Evolutionary conservation across 257 asterid species (phyloP).

Genomic region (Ilex asprella): DNA sequence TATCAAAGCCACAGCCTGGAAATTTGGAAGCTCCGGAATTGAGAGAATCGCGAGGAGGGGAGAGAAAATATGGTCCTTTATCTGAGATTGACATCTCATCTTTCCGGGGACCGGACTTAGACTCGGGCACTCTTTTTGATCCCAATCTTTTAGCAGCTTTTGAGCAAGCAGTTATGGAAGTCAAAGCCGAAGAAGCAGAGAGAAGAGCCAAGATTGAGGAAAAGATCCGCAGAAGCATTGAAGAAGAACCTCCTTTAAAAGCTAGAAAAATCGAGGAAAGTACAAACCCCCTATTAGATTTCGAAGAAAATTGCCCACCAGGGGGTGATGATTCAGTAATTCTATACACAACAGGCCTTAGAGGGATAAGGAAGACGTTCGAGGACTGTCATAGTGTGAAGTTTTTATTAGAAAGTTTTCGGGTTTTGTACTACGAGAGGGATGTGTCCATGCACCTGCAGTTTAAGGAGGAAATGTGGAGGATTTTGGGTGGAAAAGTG

Average conservation of each 20-base stretch:
- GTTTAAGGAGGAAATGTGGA: slow-evolving; percentile 75
- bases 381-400: slow-evolving; percentile 70
- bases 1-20: slow-evolving; percentile 22
- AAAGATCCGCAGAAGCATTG: slow-evolving; percentile 15
- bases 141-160: slow-evolving; percentile 66
- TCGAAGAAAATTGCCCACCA: slow-evolving; percentile 69
- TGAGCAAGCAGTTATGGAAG: slow-evolving; percentile 58
- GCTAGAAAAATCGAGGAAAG: slow-evolving; percentile 33
- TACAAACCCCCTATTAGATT: slow-evolving; percentile 35
- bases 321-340: slow-evolving; percentile 62
- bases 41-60: slow-evolving; percentile 8
- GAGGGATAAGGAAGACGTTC: slow-evolving; percentile 84
- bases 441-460: slow-evolving; percentile 87
- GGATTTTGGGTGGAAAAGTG: slow-evolving; percentile 40
- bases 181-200: slow-evolving; percentile 53
- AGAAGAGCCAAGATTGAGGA: slow-evolving; percentile 29
- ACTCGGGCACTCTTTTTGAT: slow-evolving; percentile 61
- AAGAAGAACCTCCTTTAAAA: slow-evolving; percentile 51
- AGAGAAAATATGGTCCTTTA: slow-evolving; percentile 20
- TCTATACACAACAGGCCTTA: slow-evolving; percentile 79
- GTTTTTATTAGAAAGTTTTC: slow-evolving; percentile 50
- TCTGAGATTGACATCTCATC: slow-evolving; percentile 31
- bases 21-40: neutral
- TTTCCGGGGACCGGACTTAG: slow-evolving; percentile 59
- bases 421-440: slow-evolving; percentile 60